phyloP scores from a whole-genome alignment of 768 basidiomycete species.

The Auricularia sp. region DNA sequence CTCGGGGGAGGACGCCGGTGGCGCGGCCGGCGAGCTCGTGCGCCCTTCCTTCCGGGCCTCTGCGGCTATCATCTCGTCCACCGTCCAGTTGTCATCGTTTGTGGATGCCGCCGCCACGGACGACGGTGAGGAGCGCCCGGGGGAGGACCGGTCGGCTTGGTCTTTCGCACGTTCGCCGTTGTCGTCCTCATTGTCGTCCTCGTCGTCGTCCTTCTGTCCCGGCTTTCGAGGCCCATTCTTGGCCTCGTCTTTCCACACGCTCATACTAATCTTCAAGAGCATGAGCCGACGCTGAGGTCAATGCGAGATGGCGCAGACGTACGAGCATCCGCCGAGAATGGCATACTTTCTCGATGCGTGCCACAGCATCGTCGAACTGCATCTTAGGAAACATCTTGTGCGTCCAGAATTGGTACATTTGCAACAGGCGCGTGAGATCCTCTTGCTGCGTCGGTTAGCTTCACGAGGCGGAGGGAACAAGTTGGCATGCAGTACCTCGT shows the following conservation, averaged over 20 bases:
- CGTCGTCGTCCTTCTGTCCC: constrained; percentile 21
- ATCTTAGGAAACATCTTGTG: constrained; percentile 87
- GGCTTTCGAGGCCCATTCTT: constrained; percentile 4
- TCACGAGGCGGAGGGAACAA: background rate
- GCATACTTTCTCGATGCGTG: constrained; percentile 80
- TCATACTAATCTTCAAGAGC: constrained; percentile 41
- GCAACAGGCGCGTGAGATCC: constrained; percentile 73
- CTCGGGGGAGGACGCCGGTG: background rate
- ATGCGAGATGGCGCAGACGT: constrained; percentile 17
- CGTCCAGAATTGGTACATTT: constrained; percentile 89
- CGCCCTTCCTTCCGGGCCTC: background rate
- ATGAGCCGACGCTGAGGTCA: constrained; percentile 6
- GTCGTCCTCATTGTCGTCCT: constrained; percentile 21
- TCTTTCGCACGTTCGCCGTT: constrained; percentile 12
- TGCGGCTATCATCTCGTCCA: background rate
- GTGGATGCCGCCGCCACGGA: background rate
- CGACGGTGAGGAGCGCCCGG: background rate
- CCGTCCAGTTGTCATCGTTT: background rate
- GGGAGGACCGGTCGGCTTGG: background rate
- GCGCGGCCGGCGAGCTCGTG: background rate
- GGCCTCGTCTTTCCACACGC: constrained; percentile 69
- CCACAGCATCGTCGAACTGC: constrained; percentile 78
- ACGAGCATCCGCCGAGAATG: constrained; percentile 83
- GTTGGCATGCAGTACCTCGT: constrained; percentile 52
- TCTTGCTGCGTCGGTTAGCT: constrained; percentile 36